A percentile compares a stretch with the other conserved stretches of the same genome.
These are phyloP conservation scores for Dichotomopilus funicola DNA, from an alignment of 2,329 filamentous ascomycete genomes.

Conservation along the genomic window DNA sequence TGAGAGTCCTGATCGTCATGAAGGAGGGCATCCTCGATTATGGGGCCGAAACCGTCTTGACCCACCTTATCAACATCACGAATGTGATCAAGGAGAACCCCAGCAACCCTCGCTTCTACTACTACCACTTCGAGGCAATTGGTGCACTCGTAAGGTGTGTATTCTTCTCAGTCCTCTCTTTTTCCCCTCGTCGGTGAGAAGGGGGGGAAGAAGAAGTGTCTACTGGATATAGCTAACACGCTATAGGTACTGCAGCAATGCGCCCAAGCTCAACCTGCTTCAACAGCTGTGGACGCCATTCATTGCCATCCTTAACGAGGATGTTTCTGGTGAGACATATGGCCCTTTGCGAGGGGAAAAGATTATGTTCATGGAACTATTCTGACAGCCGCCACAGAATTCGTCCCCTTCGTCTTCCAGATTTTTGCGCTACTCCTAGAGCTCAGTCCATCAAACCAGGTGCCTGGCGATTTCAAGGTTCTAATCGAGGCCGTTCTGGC, in stretches of 20 bases:
- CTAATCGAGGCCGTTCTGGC: slow-evolving; percentile 72
- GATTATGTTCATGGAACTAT: no score
- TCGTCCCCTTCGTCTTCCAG: slow-evolving; percentile 94
- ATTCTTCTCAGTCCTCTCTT: background rate
- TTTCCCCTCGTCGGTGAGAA: background rate
- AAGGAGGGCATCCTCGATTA: slow-evolving; percentile 65
- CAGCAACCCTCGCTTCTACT: slow-evolving; percentile 96
- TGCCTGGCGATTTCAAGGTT: slow-evolving; percentile 74
- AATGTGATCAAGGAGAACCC: slow-evolving; percentile 90
- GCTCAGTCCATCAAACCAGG: slow-evolving; percentile 68
- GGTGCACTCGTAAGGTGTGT: slow-evolving; percentile 72
- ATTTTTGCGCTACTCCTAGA: slow-evolving; percentile 87
- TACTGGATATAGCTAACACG: slow-evolving; percentile 3
- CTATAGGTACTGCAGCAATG: slow-evolving; percentile 56
- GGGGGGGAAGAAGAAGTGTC: background rate
- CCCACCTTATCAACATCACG: slow-evolving; percentile 81
- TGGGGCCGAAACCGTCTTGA: slow-evolving; percentile 70
- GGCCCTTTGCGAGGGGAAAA: no score
- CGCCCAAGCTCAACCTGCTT: slow-evolving; percentile 68
- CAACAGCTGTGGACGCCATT: slow-evolving; percentile 78
- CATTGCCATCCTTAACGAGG: slow-evolving; percentile 68
- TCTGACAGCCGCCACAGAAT: slow-evolving; percentile 51
- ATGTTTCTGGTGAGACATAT: slow-evolving; percentile 61
- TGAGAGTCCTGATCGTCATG: slow-evolving; percentile 93
- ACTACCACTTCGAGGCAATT: slow-evolving; percentile 94